Percentiles rank a stretch among this genome's conserved stretches.
These are phyloP conservation scores for Kurtzmaniella quercitrusa DNA, from an alignment of 1,139 yeast species.

Conservation along the genomic window DNA sequence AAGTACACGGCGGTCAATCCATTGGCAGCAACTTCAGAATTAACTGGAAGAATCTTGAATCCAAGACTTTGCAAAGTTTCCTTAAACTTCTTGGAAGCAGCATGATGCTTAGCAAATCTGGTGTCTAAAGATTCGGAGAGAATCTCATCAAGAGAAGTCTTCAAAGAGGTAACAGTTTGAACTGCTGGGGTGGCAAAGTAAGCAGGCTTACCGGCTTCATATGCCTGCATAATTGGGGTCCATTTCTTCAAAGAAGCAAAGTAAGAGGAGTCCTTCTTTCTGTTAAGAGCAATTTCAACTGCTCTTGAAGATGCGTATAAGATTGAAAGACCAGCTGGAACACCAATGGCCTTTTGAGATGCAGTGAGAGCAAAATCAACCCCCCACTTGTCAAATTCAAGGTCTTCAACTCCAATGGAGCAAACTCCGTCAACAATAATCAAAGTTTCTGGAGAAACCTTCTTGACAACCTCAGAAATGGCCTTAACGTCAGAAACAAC, in stretches of 20 bases:
- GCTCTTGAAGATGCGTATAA: slow-evolving; percentile 77
- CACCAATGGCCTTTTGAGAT: slow-evolving; percentile 94
- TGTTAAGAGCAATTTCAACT: slow-evolving; percentile 51
- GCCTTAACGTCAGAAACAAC: slow-evolving; percentile 72
- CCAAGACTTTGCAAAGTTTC: slow-evolving; percentile 52
- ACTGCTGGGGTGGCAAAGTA: slow-evolving; percentile 95
- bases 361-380: slow-evolving; percentile 86
- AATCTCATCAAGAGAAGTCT: slow-evolving; percentile 73
- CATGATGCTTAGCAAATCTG: slow-evolving; percentile 61
- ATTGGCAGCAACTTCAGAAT: slow-evolving; percentile 67
- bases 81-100: slow-evolving; percentile 66
- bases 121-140: slow-evolving; percentile 53
- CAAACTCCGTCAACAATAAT: slow-evolving; percentile 92
- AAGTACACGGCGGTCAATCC: slow-evolving; percentile 86
- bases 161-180: slow-evolving; percentile 78
- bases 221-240: slow-evolving; percentile 85
- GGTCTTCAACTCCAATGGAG: slow-evolving; percentile 82
- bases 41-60: slow-evolving; percentile 62
- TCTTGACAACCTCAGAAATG: slow-evolving; percentile 57
- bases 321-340: slow-evolving; percentile 86
- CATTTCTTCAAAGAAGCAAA: slow-evolving; percentile 80
- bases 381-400: slow-evolving; percentile 88
- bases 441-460: slow-evolving; percentile 72
- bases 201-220: slow-evolving; percentile 77
- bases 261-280: slow-evolving; percentile 56